These are phyloP conservation scores for Malassezia yamatoensis DNA, from an alignment of 1,284 basidiomycete genomes.

Conservation along the genomic window DNA sequence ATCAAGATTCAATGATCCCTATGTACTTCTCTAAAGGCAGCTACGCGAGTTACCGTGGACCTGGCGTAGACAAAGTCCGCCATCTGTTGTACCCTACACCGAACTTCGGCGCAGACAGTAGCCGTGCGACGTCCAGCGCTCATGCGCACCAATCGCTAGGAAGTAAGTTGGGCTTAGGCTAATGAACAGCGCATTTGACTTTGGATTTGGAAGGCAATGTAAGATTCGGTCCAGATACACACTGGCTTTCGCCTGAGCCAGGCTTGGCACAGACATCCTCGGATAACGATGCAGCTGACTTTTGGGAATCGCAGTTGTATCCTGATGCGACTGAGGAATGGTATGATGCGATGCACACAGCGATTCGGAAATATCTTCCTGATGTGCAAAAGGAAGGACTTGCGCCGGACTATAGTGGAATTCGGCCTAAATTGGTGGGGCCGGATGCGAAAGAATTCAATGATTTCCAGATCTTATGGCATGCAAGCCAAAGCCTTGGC, in stretches of 20 bases:
- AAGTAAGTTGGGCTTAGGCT: slow-evolving; percentile 14
- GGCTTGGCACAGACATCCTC: too few relatives aligned
- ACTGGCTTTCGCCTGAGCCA: slow-evolving; percentile 58
- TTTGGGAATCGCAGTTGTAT: slow-evolving; percentile 26
- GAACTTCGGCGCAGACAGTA: slow-evolving; percentile 13
- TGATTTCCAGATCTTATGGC: slow-evolving; percentile 59
- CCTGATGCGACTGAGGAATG: slow-evolving; percentile 24
- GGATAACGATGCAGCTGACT: slow-evolving; percentile 19
- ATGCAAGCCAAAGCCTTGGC: slow-evolving; percentile 24
- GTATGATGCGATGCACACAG: slow-evolving; percentile 32
- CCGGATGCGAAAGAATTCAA: slow-evolving; percentile 63
- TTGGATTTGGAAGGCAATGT: slow-evolving; percentile 77
- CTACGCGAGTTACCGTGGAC: slow-evolving; percentile 41
- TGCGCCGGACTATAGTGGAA: slow-evolving; percentile 77
- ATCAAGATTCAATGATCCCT: slow-evolving; percentile 18
- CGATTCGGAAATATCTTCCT: slow-evolving; percentile 59
- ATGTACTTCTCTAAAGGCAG: slow-evolving; percentile 44
- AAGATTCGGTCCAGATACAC: slow-evolving; percentile 84
- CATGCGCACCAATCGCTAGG: slow-evolving; percentile 42
- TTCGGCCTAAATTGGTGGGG: slow-evolving; percentile 75
- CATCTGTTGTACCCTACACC: slow-evolving; percentile 44
- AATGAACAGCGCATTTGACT: slow-evolving; percentile 23
- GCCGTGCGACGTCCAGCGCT: slow-evolving; percentile 9
- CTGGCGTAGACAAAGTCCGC: slow-evolving; percentile 22
- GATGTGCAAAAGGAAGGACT: slow-evolving; percentile 59